Base-by-base conservation (phyloP, 2,329 filamentous ascomycete genomes). In the Trichoderma guizhouense region DNA sequence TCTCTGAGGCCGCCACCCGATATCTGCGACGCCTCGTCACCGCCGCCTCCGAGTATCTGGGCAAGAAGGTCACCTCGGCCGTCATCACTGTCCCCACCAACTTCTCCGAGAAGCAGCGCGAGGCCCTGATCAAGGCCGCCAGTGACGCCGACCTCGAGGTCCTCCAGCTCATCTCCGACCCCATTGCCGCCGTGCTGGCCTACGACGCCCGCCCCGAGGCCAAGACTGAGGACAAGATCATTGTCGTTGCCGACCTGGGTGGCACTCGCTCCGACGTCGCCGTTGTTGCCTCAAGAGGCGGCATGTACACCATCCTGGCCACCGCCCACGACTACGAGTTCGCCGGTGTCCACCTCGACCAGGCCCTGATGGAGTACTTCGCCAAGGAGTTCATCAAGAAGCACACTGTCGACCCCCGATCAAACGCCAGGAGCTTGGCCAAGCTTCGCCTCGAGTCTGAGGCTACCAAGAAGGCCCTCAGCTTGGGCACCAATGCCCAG, bases 301-400 rank as follows among this genome's bases (percentile, higher is more conserved):
- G 96, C 80, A 95, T 98, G 86, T 98, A 98, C 88, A 98, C 94
- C 73, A 91, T 98, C 77, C 88, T 99, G 72, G 94, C 96, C 24
- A 97, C 95, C 14, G 90, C 92, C 34, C 96, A 98, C 85, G 96
- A 99, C 86, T 98, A 97, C 84, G 95, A 98, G 79, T 93, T 95
- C 76, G 91, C 93, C 71, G 96, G 96, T 79, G 87, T 90, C 43
- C 91, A 94, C 76, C 87, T 99, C 71, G 96, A 99, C 85, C 89
- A 96, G 81, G 92, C 95, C 64, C 88, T 99, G 72, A 93, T 97
- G 81, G 95, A 99, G 81, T 92, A 98, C 86, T 98, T 98, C 77
- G 93, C 95, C 77, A 99, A 99, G 88, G 96, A 99, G 84, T 99
- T 99, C 85, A 89, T 96, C 79, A 98, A 99, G 89, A 97, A 97